These are phyloP conservation scores for Suillus hirtellus DNA, from an alignment of 768 basidiomycete species.

Conservation along the genomic window DNA sequence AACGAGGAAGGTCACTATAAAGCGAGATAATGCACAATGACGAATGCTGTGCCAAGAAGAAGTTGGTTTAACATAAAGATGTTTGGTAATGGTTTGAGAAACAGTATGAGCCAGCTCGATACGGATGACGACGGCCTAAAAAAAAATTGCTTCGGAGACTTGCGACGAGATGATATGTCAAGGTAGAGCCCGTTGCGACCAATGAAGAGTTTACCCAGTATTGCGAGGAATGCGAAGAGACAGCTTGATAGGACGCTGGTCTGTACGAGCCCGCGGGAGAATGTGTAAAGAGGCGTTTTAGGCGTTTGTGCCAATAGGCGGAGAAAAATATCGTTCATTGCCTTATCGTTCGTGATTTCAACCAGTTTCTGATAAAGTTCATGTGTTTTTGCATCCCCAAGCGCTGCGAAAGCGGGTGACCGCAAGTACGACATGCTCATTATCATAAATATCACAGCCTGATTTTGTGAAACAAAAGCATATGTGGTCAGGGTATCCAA, in stretches of 20 bases:
- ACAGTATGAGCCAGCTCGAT: background rate
- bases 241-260: background rate
- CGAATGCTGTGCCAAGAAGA: background rate
- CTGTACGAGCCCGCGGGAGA: background rate
- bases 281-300: background rate
- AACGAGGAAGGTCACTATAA: background rate
- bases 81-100: background rate
- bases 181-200: background rate
- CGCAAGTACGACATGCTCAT: background rate
- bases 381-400: background rate
- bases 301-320: background rate
- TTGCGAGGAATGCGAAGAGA: background rate
- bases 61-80: background rate
- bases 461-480: background rate
- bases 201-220: background rate
- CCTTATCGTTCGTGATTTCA: background rate
- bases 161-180: too few species aligned
- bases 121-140: background rate
- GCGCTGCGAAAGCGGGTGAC: background rate
- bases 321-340: background rate
- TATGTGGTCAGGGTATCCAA: background rate
- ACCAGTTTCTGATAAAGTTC: background rate
- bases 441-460: background rate
- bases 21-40: background rate
- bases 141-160: background rate